Percentiles rank a stretch among this genome's conserved stretches.
Evolutionary conservation across 2,329 filamentous ascomycete species (phyloP).

Genomic region (Lasiodiplodia theobromae): DNA sequence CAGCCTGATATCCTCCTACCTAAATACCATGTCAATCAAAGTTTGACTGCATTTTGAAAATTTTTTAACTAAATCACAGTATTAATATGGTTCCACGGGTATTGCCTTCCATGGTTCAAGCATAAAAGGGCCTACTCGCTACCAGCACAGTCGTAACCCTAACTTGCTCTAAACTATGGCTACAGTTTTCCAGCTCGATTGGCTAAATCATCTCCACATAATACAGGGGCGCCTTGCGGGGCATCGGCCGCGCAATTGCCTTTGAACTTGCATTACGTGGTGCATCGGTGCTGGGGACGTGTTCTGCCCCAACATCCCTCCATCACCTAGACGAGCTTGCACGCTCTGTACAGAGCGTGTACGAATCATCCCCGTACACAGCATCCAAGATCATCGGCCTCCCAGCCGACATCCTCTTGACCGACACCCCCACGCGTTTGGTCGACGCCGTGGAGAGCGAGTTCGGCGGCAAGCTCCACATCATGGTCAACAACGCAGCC

Average conservation of each 20-base stretch:
- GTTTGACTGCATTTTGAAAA: no score
- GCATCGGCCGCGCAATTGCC: constrained; percentile 42
- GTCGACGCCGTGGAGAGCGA: constrained; percentile 30
- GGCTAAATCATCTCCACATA: no score
- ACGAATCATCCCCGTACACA: constrained; percentile 19
- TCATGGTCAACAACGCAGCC: constrained; percentile 38
- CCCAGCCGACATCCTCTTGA: constrained; percentile 36
- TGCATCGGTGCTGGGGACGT: constrained; percentile 42
- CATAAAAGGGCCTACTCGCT: no score
- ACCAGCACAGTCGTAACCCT: no score
- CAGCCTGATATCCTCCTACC: no score
- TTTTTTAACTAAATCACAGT: no score
- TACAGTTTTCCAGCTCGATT: no score
- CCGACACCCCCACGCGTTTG: constrained; percentile 33
- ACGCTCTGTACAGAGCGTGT: constrained; percentile 35
- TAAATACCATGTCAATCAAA: no score
- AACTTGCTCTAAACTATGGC: no score
- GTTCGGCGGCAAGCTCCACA: constrained; percentile 37
- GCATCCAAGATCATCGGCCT: constrained; percentile 35
- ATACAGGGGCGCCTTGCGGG: constrained; percentile 39
- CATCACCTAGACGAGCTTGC: constrained; percentile 36
- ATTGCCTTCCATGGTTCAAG: no score
- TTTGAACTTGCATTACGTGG: constrained; percentile 41
- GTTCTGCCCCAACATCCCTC: constrained; percentile 36
- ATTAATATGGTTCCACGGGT: no score